Conservation (phyloP, 2,329 filamentous ascomycete species). For the Pestalotiopsis sp. region DNA sequence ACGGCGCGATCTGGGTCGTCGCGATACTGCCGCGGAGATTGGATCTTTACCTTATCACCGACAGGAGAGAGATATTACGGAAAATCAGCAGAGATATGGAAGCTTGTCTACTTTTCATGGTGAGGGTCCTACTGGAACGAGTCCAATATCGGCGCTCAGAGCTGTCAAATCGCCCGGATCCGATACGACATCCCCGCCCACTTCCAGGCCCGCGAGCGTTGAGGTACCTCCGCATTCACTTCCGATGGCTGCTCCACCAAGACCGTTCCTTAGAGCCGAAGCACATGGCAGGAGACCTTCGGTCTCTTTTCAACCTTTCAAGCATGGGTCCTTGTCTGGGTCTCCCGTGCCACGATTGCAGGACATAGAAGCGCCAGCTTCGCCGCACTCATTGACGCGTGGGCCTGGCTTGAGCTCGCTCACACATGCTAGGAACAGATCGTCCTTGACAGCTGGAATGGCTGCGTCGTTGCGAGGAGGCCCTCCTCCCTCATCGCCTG, state of each 20-base stretch:
- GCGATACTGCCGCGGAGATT: constrained; percentile 48
- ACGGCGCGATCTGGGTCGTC: constrained; percentile 46
- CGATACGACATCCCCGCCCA: constrained; percentile 59
- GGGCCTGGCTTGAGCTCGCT: constrained; percentile 48
- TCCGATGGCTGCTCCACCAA: constrained; percentile 42
- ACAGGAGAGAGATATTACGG: constrained; percentile 46
- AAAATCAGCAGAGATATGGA: constrained; percentile 80
- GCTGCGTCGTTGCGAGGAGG: constrained; percentile 70
- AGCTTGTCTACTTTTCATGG: constrained; percentile 89
- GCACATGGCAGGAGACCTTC: constrained; percentile 69
- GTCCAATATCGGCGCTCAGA: constrained; percentile 80
- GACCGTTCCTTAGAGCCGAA: constrained; percentile 47
- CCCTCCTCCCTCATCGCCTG: constrained; percentile 53
- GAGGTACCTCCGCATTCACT: constrained; percentile 52
- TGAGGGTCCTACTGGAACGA: constrained; percentile 74
- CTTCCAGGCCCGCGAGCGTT: constrained; percentile 47
- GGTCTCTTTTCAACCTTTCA: constrained; percentile 93
- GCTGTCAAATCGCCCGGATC: constrained; percentile 64
- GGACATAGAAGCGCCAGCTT: constrained; percentile 54
- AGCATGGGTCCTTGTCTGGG: constrained; percentile 89
- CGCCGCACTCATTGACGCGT: constrained; percentile 53
- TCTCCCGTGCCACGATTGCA: constrained; percentile 64
- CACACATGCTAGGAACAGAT: constrained; percentile 65
- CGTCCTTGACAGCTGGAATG: constrained; percentile 73
- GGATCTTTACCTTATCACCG: constrained; percentile 74